Evolutionary conservation across 148 eudicot species (phyloP), one percentile per base, ranked within the genome.

Genomic region (Vaccinium corymbosum): DNA sequence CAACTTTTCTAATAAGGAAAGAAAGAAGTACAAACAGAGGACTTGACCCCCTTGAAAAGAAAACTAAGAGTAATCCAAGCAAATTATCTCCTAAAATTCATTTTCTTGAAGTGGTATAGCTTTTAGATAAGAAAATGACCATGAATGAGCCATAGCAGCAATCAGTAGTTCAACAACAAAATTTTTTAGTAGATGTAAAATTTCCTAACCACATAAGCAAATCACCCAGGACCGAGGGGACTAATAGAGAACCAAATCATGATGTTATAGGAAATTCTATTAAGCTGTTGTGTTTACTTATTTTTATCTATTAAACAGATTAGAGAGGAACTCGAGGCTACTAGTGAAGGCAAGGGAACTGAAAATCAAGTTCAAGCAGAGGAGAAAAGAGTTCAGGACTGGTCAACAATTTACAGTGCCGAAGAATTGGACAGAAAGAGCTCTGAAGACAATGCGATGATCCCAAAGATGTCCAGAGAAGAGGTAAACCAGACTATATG

Each of bases 401-500:
- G 56, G 59, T 29, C 76, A 49, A 81, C 27, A 19, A 35, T 52
- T 25, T 53, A 29, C 25, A 27, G 4, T 32, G 7, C 48, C 32
- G 35, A 82, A 70, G 78, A 82, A 51, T 17, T 62, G 48, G 72
- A 15, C 9, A 6, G 51, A 13, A 49, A 72, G 51, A 81, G 46
- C 76, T 27, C 76, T 49, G 49, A 49, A 68, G 83, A 81, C 29
- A 51, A 61, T 80, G 38, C 38, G 38, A 68, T 15, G 62, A 49
- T 25, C 27, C 16, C 42, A 81, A 66, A 27, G 76, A 51, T 12
- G 50, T 38, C 49, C 78, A 71, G 55, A 71, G 19, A 71, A 51
- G 64, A 82, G 84, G 84, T 82, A 16, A 68, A 71, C 16, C 38
- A 82, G 49, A 71, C 62, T 29, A 29, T 2, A 20, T 27, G n/a